These are phyloP conservation scores for Syzygium syzygioides DNA, from an alignment of 441 rosid species.

Conservation along the genomic window DNA sequence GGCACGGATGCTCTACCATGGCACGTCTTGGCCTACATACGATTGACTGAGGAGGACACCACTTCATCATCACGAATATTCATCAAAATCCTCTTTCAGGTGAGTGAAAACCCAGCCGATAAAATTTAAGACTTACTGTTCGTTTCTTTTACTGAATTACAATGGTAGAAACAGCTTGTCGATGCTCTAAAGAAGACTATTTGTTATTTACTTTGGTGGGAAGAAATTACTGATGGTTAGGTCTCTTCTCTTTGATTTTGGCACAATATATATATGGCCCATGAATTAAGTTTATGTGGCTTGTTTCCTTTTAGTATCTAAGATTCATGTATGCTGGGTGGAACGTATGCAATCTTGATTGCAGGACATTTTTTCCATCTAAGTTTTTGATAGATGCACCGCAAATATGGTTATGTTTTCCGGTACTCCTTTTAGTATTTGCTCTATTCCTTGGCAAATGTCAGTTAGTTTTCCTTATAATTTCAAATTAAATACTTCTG, in stretches of 20 bases:
- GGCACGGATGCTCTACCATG: slow-evolving; percentile 85
- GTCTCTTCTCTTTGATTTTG: background rate
- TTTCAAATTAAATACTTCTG: background rate
- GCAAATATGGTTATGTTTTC: background rate
- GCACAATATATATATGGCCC: background rate
- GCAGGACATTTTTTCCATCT: background rate
- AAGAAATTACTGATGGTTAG: background rate
- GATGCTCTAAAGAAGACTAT: background rate
- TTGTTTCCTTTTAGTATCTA: background rate
- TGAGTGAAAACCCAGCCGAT: slow-evolving; percentile 5
- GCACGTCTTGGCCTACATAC: slow-evolving; percentile 76
- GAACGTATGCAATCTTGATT: background rate
- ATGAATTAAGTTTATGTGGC: background rate
- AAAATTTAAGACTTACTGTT: background rate
- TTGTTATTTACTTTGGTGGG: background rate
- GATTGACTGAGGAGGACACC: slow-evolving; percentile 84
- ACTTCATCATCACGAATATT: slow-evolving; percentile 86
- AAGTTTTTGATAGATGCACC: background rate
- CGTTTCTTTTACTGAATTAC: background rate
- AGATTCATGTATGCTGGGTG: background rate
- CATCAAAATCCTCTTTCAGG: slow-evolving; percentile 95
- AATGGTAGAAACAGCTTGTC: background rate
- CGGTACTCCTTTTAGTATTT: background rate
- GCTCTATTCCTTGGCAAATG: background rate
- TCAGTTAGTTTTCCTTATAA: background rate